Evolutionary conservation across 768 basidiomycete genomes (phyloP).

Genomic region (Trametes gibbosa): DNA sequence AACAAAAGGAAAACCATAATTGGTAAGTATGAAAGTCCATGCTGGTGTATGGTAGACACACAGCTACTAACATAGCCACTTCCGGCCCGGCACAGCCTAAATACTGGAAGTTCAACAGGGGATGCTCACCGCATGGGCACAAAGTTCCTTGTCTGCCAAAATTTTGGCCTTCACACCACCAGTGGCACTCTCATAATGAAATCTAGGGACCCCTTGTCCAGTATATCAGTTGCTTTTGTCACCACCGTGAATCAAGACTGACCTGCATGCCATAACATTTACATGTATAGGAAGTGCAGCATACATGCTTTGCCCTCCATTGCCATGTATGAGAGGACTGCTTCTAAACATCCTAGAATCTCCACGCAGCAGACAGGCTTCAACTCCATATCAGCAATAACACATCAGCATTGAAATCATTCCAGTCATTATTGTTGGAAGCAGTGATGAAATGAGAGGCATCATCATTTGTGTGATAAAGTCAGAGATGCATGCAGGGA

Average conservation of each 20-base stretch:
- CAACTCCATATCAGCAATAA: too few species aligned
- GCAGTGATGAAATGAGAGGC: conserved; percentile 2
- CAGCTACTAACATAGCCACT: too few species aligned
- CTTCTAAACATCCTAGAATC: conserved; percentile 15
- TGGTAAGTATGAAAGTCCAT: too few species aligned
- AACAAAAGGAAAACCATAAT: too few species aligned
- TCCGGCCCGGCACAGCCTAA: too few species aligned
- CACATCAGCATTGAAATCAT: conserved; percentile 14
- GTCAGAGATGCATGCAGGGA: background rate
- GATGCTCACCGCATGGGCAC: too few species aligned
- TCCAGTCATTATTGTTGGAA: background rate
- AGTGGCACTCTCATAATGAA: conserved; percentile 12
- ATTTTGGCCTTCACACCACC: background rate
- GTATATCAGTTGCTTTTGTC: background rate
- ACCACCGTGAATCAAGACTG: background rate
- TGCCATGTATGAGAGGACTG: conserved; percentile 2
- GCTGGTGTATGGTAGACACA: too few species aligned
- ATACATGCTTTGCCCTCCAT: conserved; percentile 6
- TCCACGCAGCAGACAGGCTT: conserved; percentile 4
- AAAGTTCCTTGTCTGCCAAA: background rate
- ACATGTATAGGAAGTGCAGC: too few species aligned
- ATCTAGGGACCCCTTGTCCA: background rate
- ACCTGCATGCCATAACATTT: too few species aligned
- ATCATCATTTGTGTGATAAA: background rate
- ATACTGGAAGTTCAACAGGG: too few species aligned